phyloP scores from a whole-genome alignment of 225 moss, liverwort and hornwort species.

The Polytrichum commune region DNA sequence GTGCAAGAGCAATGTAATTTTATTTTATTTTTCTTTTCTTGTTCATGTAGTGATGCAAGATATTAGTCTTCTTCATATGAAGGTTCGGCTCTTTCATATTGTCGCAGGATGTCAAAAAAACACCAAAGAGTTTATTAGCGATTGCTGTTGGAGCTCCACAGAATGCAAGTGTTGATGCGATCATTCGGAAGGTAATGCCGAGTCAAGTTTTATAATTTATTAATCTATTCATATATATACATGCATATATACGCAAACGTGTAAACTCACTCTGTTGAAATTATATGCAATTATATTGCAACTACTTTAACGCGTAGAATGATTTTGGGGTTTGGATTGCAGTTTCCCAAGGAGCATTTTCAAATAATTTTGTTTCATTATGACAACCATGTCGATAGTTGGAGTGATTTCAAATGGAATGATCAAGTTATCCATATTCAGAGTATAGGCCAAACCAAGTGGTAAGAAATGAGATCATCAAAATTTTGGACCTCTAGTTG shows the following conservation, averaged over 20 bases:
- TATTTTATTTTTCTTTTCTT: too few species aligned
- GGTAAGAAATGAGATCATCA: background rate
- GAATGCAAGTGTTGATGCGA: background rate
- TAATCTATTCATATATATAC: too few species aligned
- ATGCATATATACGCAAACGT: background rate
- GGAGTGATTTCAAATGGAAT: background rate
- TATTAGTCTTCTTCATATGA: background rate
- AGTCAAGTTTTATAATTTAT: too few species aligned
- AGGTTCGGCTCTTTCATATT: background rate
- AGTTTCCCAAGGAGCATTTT: background rate
- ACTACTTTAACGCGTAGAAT: too few species aligned
- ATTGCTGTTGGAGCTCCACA: background rate
- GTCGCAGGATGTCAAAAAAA: background rate
- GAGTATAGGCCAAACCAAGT: background rate
- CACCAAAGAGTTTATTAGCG: background rate
- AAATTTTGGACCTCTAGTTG: too few species aligned
- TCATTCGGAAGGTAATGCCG: background rate
- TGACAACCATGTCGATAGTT: background rate
- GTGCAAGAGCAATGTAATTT: background rate
- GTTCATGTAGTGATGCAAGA: background rate
- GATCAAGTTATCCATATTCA: background rate
- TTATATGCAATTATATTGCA: too few species aligned
- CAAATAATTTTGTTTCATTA: background rate
- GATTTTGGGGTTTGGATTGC: background rate
- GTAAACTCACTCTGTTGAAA: background rate